Evolutionary conservation across 345 rosid genomes (phyloP).

Genomic region (Salix caprea): DNA sequence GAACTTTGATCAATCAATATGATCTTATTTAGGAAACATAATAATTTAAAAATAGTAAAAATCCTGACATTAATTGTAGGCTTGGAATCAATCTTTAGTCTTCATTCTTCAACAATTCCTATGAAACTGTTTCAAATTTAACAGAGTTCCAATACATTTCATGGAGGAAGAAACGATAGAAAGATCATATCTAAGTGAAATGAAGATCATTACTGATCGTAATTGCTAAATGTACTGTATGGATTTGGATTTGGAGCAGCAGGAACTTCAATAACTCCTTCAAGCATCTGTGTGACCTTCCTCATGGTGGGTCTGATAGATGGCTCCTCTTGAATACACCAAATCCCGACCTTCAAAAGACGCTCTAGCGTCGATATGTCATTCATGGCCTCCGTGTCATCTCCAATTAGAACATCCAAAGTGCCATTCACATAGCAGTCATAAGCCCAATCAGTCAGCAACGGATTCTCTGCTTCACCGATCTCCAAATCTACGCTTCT

Average conservation of each 20-base stretch:
- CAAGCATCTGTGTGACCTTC: slow-evolving; percentile 20
- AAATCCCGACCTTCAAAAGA: slow-evolving; percentile 7
- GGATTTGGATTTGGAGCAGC: background rate
- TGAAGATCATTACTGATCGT: background rate
- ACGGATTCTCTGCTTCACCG: background rate
- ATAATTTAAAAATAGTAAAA: no score
- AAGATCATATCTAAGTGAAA: background rate
- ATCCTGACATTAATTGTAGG: no score
- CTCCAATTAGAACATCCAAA: background rate
- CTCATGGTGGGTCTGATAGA: background rate
- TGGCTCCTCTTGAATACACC: slow-evolving; percentile 21
- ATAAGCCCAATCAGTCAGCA: slow-evolving; percentile 12
- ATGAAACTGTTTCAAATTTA: no score
- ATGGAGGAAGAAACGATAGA: no score
- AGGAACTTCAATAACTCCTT: slow-evolving; percentile 16
- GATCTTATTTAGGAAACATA: no score
- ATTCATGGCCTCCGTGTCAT: slow-evolving; percentile 14
- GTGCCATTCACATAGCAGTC: slow-evolving; percentile 19
- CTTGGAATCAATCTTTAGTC: no score
- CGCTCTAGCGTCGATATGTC: slow-evolving; percentile 3
- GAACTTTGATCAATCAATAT: no score
- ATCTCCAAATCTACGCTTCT: background rate
- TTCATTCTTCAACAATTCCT: no score
- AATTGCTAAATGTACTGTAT: background rate
- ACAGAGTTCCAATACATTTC: no score